Base-by-base conservation (phyloP, 306 rosid species). In the Glycine tomentella region DNA sequence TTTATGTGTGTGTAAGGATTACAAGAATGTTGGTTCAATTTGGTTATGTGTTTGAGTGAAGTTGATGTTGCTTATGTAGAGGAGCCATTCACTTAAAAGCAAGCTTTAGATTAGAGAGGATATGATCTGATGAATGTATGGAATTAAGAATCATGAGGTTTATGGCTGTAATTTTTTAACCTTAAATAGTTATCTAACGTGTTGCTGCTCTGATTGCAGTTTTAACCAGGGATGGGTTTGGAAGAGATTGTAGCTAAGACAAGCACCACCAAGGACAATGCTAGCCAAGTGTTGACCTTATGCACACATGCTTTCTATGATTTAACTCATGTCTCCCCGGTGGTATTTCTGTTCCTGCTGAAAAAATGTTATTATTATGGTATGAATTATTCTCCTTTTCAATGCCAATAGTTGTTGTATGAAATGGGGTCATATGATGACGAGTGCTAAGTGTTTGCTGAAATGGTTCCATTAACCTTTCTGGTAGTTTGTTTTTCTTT, bases 341-440 rank as follows among this genome's bases (percentile, higher is more conserved):
- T 89, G 83, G 91, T 93, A 62, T 96, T 96, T 85, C 31, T 96
- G 65, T 88, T 84, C 85, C 94, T 93, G 69, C 86, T 96, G 81
- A 96, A 92, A 87, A 93, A 88, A 76, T 96, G 94, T 67, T 92
- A 96, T 81, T 76, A 79, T 73, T 71, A 80, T 85, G 98, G 98
- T 95, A 91, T 45, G 96, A 6, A 38, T 53, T 75, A 59, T 78
- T 78, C 52, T 78, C 74, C 25, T 42, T 62, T 25, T 10, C 25
- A 48, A 68, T 64, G 56, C 56, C 53, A 6, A 44, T 72, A 7
- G 31, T 78, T 62, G 36, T 49, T 74, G 63, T 66, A 4, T 74
- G 76, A 67, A 34, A 17, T 44, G 33, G 13, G 51, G 45, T 57
- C 33, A 59, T 49, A 33, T n/a, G 55, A 69, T 73, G 55, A 49